Evolutionary conservation across 352 stramenopile species (phyloP), one percentile per base, ranked within the genome.

Genomic region (Phytophthora vignae): DNA sequence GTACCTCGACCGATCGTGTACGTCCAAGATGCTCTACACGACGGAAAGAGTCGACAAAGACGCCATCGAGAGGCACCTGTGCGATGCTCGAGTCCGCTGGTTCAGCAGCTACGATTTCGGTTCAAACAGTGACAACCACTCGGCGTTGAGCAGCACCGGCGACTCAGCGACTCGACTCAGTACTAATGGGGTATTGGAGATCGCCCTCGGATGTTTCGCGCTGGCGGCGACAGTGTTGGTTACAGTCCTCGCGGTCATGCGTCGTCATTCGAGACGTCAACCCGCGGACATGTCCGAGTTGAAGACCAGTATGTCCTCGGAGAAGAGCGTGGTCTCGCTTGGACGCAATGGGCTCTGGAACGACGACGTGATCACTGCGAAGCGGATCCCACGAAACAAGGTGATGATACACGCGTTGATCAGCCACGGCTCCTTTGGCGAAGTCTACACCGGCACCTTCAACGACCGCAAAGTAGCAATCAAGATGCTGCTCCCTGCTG

Each of bases 381-480:
- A 69, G 17, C 64, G 77, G 21, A 76, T 84, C 42, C 71, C 71
- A 36, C 61, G 73, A 52, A 74, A 79, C 25, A 66, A 79, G 33
- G 68, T 81, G 12, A 14, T 72, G 17, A 44, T 69, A 2, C 12
- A 61, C 1, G 21, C 61, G 12, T 49, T 76, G 4, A 29, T 82
- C 46, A 77, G 64, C 53, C 64, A 50, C 10, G 77, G 77, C 2
- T 69, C 58, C 3, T 79, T 67, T 25, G 74, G 74, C n/a, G 71
- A 81, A 66, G 74, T 84, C 31, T 84, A 77, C 33, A 27, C 25
- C 7, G 77, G 77, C n/a, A 52, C 40, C 25, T 84, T 69, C 31
- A 76, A 76, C 10, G 68, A 68, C n/a, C 67, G 74, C 49, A 14
- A 55, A 48, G 77, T 84, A 4, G 74, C 77, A 8, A 56, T 84